These are phyloP conservation scores for Suhomyces pyralidae DNA, from an alignment of 805 yeast species.

Conservation along the genomic window DNA sequence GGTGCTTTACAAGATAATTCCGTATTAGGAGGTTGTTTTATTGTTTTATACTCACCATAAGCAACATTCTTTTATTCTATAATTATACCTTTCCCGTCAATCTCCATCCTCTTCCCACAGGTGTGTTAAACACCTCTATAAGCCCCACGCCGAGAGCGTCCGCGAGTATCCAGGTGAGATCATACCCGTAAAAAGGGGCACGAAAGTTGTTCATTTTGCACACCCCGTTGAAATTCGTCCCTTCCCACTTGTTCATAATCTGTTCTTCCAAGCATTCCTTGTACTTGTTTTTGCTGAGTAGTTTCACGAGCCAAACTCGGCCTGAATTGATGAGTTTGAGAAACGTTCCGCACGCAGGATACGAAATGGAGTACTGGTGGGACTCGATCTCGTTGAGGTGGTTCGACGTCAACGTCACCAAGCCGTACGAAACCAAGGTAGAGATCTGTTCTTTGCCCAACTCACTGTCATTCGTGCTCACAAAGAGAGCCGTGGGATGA, in stretches of 20 bases:
- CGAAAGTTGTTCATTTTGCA: constrained; percentile 38
- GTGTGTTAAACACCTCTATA: constrained; percentile 51
- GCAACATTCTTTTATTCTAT: too few species aligned
- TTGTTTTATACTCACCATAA: too few species aligned
- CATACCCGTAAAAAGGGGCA: constrained; percentile 50
- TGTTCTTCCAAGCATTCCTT: constrained; percentile 44
- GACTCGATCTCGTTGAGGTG: constrained; percentile 41
- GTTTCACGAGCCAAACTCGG: constrained; percentile 41
- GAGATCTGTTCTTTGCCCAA: constrained; percentile 25
- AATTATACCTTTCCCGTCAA: constrained; percentile 45
- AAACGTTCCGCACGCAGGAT: constrained; percentile 51
- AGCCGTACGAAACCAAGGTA: constrained; percentile 38
- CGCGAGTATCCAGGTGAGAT: constrained; percentile 49
- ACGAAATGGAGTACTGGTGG: constrained; percentile 40
- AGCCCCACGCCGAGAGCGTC: constrained; percentile 52
- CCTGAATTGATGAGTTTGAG: constrained; percentile 45
- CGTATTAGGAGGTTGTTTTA: too few species aligned
- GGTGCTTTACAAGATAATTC: too few species aligned
- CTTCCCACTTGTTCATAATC: constrained; percentile 46
- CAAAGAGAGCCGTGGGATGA: constrained; percentile 28
- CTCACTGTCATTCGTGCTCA: constrained; percentile 16
- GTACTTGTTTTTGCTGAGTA: constrained; percentile 33
- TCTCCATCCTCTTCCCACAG: constrained; percentile 58
- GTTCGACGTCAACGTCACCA: constrained; percentile 43
- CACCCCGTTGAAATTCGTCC: constrained; percentile 22